Percentiles rank a stretch among this genome's conserved stretches.
Evolutionary conservation across 805 yeast species (phyloP).

Genomic region (Limtongia smithiae): DNA sequence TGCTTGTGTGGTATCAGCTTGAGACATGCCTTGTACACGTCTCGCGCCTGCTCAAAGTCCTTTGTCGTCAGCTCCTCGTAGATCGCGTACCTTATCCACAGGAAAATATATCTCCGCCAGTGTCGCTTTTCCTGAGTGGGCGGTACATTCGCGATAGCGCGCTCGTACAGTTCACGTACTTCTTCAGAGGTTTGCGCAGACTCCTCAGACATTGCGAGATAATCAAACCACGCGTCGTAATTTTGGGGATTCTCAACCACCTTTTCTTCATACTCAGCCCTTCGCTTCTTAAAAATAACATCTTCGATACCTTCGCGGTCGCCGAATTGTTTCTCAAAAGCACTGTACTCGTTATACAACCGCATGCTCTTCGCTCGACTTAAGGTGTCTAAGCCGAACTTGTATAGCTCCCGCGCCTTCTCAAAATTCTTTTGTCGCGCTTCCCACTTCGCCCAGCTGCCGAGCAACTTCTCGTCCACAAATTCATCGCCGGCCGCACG

Average conservation of each 20-base stretch:
- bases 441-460: slow-evolving; percentile 72
- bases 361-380: slow-evolving; percentile 40
- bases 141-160: slow-evolving; percentile 45
- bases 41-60: slow-evolving; percentile 48
- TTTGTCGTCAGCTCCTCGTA: slow-evolving; percentile 53
- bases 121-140: slow-evolving; percentile 41
- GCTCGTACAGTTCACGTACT: slow-evolving; percentile 42
- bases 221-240: slow-evolving; percentile 82
- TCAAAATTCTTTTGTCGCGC: slow-evolving; percentile 55
- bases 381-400: slow-evolving; percentile 48
- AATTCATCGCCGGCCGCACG: slow-evolving; percentile 31
- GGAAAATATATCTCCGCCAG: slow-evolving; percentile 68
- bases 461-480: slow-evolving; percentile 42
- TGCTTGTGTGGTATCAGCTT: slow-evolving; percentile 52
- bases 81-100: slow-evolving; percentile 66
- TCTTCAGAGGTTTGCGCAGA: slow-evolving; percentile 35
- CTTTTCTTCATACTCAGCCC: slow-evolving; percentile 50
- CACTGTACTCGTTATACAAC: slow-evolving; percentile 46
- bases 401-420: slow-evolving; percentile 57
- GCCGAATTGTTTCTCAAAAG: slow-evolving; percentile 67
- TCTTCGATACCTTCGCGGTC: slow-evolving; percentile 50
- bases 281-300: slow-evolving; percentile 53
- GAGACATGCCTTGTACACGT: slow-evolving; percentile 50
- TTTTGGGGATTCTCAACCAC: slow-evolving; percentile 50
- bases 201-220: slow-evolving; percentile 51